A percentile compares a stretch with the other conserved stretches of the same genome.
phyloP scores from a whole-genome alignment of 768 basidiomycete genomes.

The Gloeostereum incarnatum region DNA sequence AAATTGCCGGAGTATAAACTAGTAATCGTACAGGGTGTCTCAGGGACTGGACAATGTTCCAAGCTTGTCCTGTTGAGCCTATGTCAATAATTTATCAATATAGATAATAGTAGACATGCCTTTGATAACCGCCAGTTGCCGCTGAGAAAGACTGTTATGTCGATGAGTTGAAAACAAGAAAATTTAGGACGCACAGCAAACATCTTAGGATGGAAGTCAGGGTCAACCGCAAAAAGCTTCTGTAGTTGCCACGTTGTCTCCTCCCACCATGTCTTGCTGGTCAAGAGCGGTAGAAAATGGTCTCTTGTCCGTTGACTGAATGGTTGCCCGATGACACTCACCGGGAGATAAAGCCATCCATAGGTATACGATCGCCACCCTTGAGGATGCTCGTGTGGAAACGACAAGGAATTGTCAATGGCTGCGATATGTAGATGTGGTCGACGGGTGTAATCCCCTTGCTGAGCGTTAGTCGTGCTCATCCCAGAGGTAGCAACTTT shows the following conservation, averaged over 20 bases:
- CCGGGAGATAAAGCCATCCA: conserved; percentile 83
- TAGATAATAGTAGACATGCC: conserved; percentile 20
- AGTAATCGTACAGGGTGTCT: conserved; percentile 53
- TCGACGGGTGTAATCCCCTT: conserved; percentile 42
- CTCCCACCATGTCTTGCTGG: conserved; percentile 86
- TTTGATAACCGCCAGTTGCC: conserved; percentile 89
- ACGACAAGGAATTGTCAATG: conserved; percentile 89
- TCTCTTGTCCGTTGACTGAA: conserved; percentile 77
- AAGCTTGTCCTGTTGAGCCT: conserved; percentile 54
- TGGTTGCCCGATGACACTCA: conserved; percentile 76
- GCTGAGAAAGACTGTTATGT: conserved; percentile 27
- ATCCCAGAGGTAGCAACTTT: no score
- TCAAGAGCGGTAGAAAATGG: conserved; percentile 75
- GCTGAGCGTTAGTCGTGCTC: no score
- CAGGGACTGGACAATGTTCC: conserved; percentile 82
- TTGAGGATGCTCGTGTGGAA: conserved; percentile 84
- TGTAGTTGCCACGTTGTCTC: conserved; percentile 74
- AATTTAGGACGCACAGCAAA: conserved; percentile 46
- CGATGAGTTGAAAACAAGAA: conserved; percentile 3
- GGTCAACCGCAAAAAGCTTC: conserved; percentile 71
- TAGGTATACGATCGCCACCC: conserved; percentile 77
- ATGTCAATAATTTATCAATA: conserved; percentile 3
- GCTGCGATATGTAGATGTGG: conserved; percentile 90
- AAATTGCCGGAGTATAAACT: conserved; percentile 1
- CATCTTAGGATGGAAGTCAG: conserved; percentile 88